Base-by-base conservation (phyloP, 805 yeast species). In the Candida vaughaniae region DNA sequence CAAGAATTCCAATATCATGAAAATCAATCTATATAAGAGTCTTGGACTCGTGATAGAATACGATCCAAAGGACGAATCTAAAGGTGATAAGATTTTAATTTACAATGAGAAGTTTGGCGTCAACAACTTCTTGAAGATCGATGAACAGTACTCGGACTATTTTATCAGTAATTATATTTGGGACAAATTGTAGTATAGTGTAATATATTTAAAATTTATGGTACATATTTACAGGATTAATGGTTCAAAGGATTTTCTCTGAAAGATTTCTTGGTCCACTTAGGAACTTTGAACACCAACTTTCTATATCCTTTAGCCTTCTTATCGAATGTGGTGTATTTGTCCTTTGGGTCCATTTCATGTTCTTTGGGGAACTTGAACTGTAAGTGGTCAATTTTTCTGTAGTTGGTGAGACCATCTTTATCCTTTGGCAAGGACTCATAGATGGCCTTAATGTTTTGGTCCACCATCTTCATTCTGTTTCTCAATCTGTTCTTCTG, bases 401-500 rank as follows among this genome's bases (percentile, higher is more conserved):
- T 52, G 52, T 45, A 59, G n/a, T 63, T 64, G 20, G 75, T 56
- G 3, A 30, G 17, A 2, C 41, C 40, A 12, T 65, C 58, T 31
- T 63, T 64, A 17, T 51, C 47, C 22, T 45, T 46, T 4, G 43
- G 43, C 22, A 62, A 46, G 9, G 60, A 53, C 33, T 71, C 53
- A 47, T 75, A 77, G 16, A 89, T 69, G 6, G 76, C 73, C 33
- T 78, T 82, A 42, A 93, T 77, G 47, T 85, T 90, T 12, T 71
- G 53, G 66, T 93, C 99, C 34, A 93, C 97, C 29, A 66, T 66
- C 57, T 77, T 79, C 76, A 93, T 73, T 63, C 99, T 79, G 46
- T 77, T 73, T 67, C 97, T 78, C 57, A 87, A 89, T 56, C 98
- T 75, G 42, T 73, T 75, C 62, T 93, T 93, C 56, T 89, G 96